Evolutionary conservation across 495 filamentous ascomycete genomes (phyloP).

Genomic region (Tricharina praecox): DNA sequence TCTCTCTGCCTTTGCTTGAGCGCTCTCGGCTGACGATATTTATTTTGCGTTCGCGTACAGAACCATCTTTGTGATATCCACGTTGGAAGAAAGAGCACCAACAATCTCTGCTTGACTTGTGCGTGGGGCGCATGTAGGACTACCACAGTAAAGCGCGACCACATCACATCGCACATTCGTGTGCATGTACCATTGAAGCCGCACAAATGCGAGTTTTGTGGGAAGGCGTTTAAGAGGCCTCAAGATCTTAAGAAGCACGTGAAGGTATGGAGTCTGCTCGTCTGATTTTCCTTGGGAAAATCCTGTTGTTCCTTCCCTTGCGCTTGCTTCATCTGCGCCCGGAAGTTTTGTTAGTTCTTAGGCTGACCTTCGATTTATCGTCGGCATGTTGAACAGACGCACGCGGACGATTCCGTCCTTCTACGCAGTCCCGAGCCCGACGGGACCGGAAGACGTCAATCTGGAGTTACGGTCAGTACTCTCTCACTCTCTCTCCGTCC

Average conservation of each 20-base stretch:
- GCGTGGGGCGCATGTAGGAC: constrained; percentile 93
- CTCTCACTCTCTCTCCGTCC: too few relatives aligned
- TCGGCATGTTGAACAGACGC: constrained; percentile 42
- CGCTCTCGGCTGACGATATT: constrained; percentile 8
- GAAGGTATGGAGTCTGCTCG: constrained; percentile 37
- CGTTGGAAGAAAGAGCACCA: constrained; percentile 95
- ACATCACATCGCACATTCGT: constrained; percentile 98
- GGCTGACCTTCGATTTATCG: constrained; percentile 28
- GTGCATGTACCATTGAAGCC: constrained; percentile 97
- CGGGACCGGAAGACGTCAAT: constrained; percentile 24
- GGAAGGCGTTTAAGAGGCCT: constrained; percentile 97
- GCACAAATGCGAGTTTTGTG: constrained; percentile 96
- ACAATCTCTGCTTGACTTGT: constrained; percentile 94
- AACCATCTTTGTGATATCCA: constrained; percentile 98
- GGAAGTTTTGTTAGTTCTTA: constrained; percentile 9
- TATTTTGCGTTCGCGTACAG: constrained; percentile 33
- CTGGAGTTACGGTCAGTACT: constrained; percentile 13
- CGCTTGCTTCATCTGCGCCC: constrained; percentile 1
- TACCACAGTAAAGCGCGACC: constrained; percentile 95
- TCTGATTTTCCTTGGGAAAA: not conserved
- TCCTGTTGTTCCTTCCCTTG: not conserved
- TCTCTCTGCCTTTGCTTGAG: too few relatives aligned
- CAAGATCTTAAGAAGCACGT: constrained; percentile 99
- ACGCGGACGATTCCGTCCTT: constrained; percentile 90
- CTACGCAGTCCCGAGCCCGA: constrained; percentile 51